Evolutionary conservation across 78 protist genomes (phyloP).

Genomic region (Bodo saltans): DNA sequence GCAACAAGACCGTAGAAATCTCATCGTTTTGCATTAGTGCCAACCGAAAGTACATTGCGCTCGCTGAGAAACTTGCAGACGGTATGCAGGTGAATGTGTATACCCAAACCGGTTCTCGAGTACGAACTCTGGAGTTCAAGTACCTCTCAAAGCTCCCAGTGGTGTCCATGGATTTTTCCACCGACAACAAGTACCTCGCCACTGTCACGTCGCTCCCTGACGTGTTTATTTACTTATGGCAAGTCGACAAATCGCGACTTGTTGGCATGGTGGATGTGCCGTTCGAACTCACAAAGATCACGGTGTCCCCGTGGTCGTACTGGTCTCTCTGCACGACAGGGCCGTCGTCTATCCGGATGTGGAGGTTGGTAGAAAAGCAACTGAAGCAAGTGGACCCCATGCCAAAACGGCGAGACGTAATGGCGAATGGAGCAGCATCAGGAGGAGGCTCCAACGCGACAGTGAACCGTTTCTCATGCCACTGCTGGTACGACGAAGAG

Average conservation of each 20-base stretch:
- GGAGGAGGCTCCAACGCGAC: neutral
- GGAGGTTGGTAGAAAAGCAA: constrained; percentile 18
- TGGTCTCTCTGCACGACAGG: constrained; percentile 35
- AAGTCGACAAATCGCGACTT: constrained; percentile 8
- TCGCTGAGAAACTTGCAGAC: neutral
- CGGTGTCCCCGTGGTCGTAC: constrained; percentile 29
- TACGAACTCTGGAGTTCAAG: constrained; percentile 20
- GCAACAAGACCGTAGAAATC: constrained; percentile 20
- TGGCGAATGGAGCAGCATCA: constrained; percentile 13
- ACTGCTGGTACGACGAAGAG: constrained; percentile 31
- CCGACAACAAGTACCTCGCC: constrained; percentile 31
- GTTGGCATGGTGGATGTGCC: constrained; percentile 22
- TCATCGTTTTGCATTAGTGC: constrained; percentile 25
- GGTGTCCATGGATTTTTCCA: constrained; percentile 30
- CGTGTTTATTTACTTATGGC: constrained; percentile 30
- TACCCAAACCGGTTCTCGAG: neutral
- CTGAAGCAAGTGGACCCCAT: constrained; percentile 5
- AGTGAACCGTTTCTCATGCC: constrained; percentile 18
- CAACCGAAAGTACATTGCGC: constrained; percentile 33
- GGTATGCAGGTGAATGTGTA: constrained; percentile 25
- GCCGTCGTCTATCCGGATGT: neutral
- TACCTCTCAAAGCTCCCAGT: constrained; percentile 17
- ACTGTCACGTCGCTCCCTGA: constrained; percentile 31
- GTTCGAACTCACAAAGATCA: neutral
- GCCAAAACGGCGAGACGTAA: too few species aligned